Evolutionary conservation across 202 grass and related monocot genomes (phyloP), one percentile per base, ranked within the genome.

Genomic region (Carex arenaria): DNA sequence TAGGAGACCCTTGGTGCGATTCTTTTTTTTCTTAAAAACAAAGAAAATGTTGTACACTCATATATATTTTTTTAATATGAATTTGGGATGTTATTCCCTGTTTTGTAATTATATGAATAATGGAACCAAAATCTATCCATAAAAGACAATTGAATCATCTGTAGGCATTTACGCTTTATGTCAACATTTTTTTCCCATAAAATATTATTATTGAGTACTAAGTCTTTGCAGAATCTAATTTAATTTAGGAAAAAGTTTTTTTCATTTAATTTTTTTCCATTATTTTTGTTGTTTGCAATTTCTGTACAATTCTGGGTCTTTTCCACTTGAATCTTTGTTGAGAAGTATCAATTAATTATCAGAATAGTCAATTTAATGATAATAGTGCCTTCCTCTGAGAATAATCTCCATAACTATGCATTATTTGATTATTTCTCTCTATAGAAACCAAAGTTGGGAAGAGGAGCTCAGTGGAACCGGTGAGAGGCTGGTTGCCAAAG

Each of bases 401-500:
- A 32, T 28, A 11, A 3, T 64, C 56, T 81, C 28, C 19, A 47
- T 26, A 40, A 34, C 19, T 83, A 20, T 32, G 15, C 13, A 84
- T 55, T 60, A 45, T 61, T 67, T 11, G 10, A 79, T 53, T 75
- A 63, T 51, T 67, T 5, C 10, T 59, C 63, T 64, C 60, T 80
- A 10, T 53, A 89, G 88, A 84, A 13, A 84, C 80, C 4, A 67
- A 84, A 38, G 59, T 78, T 32, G 88, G 84, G 19, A 89, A 89
- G 56, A 86, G 81, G 34, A 89, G 84, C 70, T 61, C 65, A 57
- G 72, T 73, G 72, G 72, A 75, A 80, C 22, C 84, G n/a, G 80
- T 86, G 15, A 83, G 80, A 42, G 88, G 88, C 42, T 89, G 73
- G 45, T 65, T 89, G 72, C 84, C 88, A 40, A 86, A 62, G 60